Evolutionary conservation across 768 basidiomycete species (phyloP).

Genomic region (Leccinum subtestaceum): DNA sequence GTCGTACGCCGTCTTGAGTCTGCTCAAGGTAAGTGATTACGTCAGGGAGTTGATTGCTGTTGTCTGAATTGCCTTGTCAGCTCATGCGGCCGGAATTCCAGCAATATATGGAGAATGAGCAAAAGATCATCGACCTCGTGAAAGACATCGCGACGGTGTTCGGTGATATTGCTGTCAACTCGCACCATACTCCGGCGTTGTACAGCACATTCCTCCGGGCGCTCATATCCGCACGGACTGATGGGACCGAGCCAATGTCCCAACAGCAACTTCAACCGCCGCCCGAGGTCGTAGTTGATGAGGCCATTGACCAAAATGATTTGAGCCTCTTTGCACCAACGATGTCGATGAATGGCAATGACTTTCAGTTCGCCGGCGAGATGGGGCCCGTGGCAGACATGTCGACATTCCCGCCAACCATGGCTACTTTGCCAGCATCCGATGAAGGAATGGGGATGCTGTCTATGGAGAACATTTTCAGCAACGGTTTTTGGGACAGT

Average conservation of each 20-base stretch:
- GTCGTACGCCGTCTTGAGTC: constrained; percentile 88
- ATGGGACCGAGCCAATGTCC: constrained; percentile 26
- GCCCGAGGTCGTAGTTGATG: constrained; percentile 20
- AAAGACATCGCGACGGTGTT: constrained; percentile 81
- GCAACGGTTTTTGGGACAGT: constrained; percentile 82
- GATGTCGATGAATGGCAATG: constrained; percentile 31
- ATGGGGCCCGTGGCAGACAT: constrained; percentile 84
- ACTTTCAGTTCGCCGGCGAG: constrained; percentile 75
- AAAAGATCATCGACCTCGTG: constrained; percentile 64
- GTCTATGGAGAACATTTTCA: constrained; percentile 82
- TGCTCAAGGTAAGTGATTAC: constrained; percentile 72
- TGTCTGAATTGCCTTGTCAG: constrained; percentile 38
- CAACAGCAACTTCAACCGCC: constrained; percentile 24
- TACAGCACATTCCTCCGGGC: constrained; percentile 83
- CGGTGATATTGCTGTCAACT: constrained; percentile 72
- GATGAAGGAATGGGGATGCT: constrained; percentile 47
- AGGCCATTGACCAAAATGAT: constrained; percentile 24
- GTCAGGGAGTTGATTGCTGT: background rate
- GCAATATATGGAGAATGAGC: constrained; percentile 69
- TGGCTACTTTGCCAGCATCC: constrained; percentile 52
- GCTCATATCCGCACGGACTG: constrained; percentile 55
- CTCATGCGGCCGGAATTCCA: constrained; percentile 83
- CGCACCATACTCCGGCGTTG: constrained; percentile 84
- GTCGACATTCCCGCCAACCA: constrained; percentile 84
- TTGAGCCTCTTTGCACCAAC: constrained; percentile 28